These are phyloP conservation scores for Apophysomyces elegans DNA, from an alignment of 371 early-diverging fungal species.

Conservation along the genomic window DNA sequence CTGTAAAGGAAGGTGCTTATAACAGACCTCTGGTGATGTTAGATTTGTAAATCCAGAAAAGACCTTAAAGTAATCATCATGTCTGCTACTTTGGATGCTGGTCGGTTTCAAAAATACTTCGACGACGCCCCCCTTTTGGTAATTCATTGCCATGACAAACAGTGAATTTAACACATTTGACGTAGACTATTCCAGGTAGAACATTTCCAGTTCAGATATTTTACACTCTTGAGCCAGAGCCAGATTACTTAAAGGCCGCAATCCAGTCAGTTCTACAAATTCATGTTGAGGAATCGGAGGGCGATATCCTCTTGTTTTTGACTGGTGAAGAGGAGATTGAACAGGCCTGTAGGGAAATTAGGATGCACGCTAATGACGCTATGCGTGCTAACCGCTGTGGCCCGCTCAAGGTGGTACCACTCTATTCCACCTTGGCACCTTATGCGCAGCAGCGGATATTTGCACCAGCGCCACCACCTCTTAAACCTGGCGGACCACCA, in stretches of 20 bases:
- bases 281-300: slow-evolving; percentile 81
- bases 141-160: slow-evolving; percentile 2
- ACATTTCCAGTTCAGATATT: slow-evolving; percentile 92
- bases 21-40: slow-evolving; percentile 10
- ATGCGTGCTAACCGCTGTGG: slow-evolving; percentile 64
- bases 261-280: slow-evolving; percentile 86
- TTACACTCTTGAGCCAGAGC: slow-evolving; percentile 87
- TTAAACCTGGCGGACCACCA: slow-evolving; percentile 73
- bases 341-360: slow-evolving; percentile 77
- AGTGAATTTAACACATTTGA: background rate
- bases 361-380: slow-evolving; percentile 65
- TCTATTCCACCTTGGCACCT: slow-evolving; percentile 96
- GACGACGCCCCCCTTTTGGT: slow-evolving; percentile 69
- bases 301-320: slow-evolving; percentile 91
- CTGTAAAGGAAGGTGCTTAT: background rate
- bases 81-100: slow-evolving; percentile 93
- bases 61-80: slow-evolving; percentile 90
- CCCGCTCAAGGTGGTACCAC: slow-evolving; percentile 81
- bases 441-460: slow-evolving; percentile 92
- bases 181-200: slow-evolving; percentile 77
- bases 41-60: slow-evolving; percentile 56
- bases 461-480: slow-evolving; percentile 83
- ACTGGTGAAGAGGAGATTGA: slow-evolving; percentile 97
- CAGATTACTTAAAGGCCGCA: slow-evolving; percentile 88
- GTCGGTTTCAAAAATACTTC: slow-evolving; percentile 88